Percentiles rank a stretch among this genome's conserved stretches.
Evolutionary conservation across 2,329 filamentous ascomycete genomes (phyloP).

Genomic region (Shiraia bambusicola): DNA sequence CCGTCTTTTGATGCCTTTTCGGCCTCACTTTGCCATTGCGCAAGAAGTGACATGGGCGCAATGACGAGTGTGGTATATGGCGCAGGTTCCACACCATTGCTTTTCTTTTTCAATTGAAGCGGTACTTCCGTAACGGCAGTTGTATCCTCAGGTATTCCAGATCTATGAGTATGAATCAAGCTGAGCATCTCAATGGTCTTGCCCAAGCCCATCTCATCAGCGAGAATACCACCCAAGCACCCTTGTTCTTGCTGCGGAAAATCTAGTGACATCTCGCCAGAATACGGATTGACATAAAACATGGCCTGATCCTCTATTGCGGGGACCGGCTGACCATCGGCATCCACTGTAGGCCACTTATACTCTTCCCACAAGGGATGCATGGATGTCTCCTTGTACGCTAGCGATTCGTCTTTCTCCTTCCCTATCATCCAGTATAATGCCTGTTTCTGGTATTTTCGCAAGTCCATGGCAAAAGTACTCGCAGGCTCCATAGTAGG

Average conservation of each 20-base stretch:
- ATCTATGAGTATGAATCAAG: constrained; percentile 80
- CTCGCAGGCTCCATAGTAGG: constrained; percentile 80
- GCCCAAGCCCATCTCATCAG: constrained; percentile 95
- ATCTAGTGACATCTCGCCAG: constrained; percentile 85
- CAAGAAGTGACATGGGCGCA: constrained; percentile 94
- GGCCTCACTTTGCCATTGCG: constrained; percentile 96
- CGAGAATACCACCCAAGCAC: constrained; percentile 88
- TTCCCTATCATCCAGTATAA: constrained; percentile 96
- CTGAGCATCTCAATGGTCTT: constrained; percentile 99
- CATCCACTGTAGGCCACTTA: constrained; percentile 81
- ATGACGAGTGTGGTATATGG: constrained; percentile 91
- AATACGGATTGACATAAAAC: constrained; percentile 98
- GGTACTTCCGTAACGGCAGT: constrained; percentile 59
- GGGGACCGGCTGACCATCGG: constrained; percentile 76
- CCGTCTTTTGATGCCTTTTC: constrained; percentile 85
- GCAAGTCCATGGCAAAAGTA: constrained; percentile 78
- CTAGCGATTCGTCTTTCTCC: constrained; percentile 74
- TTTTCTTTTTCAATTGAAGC: constrained; percentile 61
- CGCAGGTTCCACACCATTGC: constrained; percentile 63
- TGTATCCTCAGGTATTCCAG: constrained; percentile 48
- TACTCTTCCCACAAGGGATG: constrained; percentile 98
- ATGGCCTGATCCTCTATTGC: constrained; percentile 63
- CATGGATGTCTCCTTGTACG: constrained; percentile 75
- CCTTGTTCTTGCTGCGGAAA: constrained; percentile 94
- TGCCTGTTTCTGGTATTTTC: constrained; percentile 94